Base-by-base conservation (phyloP, 495 filamentous ascomycete genomes). In the Friedmanniomyces simplex region DNA sequence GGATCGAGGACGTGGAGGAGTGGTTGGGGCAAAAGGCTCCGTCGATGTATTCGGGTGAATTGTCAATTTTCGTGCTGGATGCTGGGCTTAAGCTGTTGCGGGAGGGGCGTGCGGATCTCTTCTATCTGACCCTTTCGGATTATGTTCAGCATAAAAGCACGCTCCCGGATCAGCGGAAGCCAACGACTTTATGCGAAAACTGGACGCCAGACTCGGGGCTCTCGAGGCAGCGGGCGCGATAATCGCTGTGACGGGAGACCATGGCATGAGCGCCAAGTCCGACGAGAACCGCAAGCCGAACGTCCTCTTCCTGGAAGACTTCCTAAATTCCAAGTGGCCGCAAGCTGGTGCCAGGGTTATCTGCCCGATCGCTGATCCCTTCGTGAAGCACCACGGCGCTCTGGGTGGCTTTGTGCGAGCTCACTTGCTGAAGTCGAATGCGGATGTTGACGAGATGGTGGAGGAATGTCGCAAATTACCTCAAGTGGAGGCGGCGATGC, bases 101-200 rank as follows among this genome's bases (percentile, higher is more conserved):
- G 37, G 70, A 74, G 37, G 52, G 56, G 3, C 58, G 60, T 22
- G 64, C 71, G 0, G 72, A 74, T 46, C 63, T 74, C 26, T 58
- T 71, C 28, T 73, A 74, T 43, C 52, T 74, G 47, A 73, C 72
- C n/a, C 58, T 74, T 1, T 73, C 72, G 2, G 70, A 73, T 46
- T 72, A 60, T 28, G 55, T 73, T 12, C 70, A 72, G 50, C 69
- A 73, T 50, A n/a, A n/a, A 71, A 72, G 51, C 52, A 73, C 58
- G 63, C 66, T 1, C 70, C 71, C 12, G 66, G 70, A 20, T 53
- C 52, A 21, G 56, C 59, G 26, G 70, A 72, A 50, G 57, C 68
- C 8, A 61, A 72, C 57, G 64, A 67, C 0, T 73, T 73, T 43
- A 60, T 70, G 50, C 41, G 42, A 6, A 54, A 62, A 6, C 57